These are phyloP conservation scores for Cryptococcus jaspeensis DNA, from an alignment of 1,284 basidiomycete species.

Conservation along the genomic window DNA sequence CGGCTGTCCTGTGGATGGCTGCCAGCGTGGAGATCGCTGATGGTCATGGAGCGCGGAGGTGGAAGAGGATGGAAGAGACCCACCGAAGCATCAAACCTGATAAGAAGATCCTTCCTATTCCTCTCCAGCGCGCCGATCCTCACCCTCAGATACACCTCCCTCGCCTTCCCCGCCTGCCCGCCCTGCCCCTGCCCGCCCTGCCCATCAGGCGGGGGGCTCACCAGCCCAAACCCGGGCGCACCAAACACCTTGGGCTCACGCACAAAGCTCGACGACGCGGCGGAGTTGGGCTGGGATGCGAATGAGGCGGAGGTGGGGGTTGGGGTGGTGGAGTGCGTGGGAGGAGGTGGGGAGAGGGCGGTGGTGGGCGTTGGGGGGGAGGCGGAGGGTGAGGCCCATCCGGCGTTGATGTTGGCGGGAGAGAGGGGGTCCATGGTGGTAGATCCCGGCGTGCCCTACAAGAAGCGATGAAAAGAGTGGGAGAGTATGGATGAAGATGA, in stretches of 20 bases:
- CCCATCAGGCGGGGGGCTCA: constrained; percentile 22
- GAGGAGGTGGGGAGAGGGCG: neutral
- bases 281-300: neutral
- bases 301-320: constrained; percentile 1
- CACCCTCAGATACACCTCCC: constrained; percentile 65
- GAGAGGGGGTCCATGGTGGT: constrained; percentile 23
- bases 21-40: neutral
- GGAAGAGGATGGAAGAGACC: constrained; percentile 31
- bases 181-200: neutral
- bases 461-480: neutral
- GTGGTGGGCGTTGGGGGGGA: neutral
- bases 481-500: neutral
- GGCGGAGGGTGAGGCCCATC: constrained; percentile 11
- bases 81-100: constrained; percentile 90
- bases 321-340: constrained; percentile 6
- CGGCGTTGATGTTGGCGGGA: constrained; percentile 17
- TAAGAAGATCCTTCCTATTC: constrained; percentile 85
- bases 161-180: neutral
- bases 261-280: constrained; percentile 1
- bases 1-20: no score
- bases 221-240: constrained; percentile 34
- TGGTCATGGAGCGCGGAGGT: no score
- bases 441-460: no score
- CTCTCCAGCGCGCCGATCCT: constrained; percentile 85
- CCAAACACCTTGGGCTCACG: constrained; percentile 46